phyloP scores from a whole-genome alignment of 306 rosid genomes.

The Pterocarpus macrocarpus region DNA sequence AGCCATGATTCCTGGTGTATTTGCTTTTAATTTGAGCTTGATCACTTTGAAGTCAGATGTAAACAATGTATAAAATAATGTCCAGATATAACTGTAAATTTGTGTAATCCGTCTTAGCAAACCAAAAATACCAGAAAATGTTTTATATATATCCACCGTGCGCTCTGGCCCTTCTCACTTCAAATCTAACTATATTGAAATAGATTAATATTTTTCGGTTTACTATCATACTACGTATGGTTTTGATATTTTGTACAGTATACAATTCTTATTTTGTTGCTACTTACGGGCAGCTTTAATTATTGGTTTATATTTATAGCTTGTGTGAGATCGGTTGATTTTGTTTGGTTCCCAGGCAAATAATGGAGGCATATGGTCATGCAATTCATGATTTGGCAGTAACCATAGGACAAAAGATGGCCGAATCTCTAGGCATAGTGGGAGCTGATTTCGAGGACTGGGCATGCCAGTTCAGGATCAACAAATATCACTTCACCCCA shows the following conservation, averaged over 20 bases:
- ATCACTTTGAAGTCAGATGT: neutral
- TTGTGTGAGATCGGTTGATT: too few relatives aligned
- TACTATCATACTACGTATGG: neutral
- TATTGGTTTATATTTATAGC: too few relatives aligned
- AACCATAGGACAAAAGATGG: constrained; percentile 58
- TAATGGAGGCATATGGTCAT: constrained; percentile 48
- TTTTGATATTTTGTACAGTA: neutral
- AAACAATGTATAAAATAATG: neutral
- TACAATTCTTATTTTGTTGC: neutral
- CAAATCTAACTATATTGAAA: neutral
- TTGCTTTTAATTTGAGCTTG: neutral
- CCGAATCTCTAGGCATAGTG: constrained; percentile 52
- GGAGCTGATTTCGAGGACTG: constrained; percentile 53
- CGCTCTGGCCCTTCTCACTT: too few relatives aligned
- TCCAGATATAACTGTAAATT: too few relatives aligned
- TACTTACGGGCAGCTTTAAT: too few relatives aligned
- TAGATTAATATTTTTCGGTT: neutral
- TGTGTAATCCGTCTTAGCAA: too few relatives aligned
- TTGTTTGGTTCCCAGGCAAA: constrained; percentile 29
- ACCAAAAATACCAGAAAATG: too few relatives aligned
- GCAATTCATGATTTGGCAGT: constrained; percentile 54
- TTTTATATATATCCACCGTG: too few relatives aligned
- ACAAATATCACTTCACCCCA: constrained; percentile 67
- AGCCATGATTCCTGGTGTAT: neutral
- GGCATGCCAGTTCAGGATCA: constrained; percentile 66